A percentile compares a stretch with the other conserved stretches of the same genome.
Conservation (phyloP, 2,329 filamentous ascomycete species). For the Aspergillus versicolor region DNA sequence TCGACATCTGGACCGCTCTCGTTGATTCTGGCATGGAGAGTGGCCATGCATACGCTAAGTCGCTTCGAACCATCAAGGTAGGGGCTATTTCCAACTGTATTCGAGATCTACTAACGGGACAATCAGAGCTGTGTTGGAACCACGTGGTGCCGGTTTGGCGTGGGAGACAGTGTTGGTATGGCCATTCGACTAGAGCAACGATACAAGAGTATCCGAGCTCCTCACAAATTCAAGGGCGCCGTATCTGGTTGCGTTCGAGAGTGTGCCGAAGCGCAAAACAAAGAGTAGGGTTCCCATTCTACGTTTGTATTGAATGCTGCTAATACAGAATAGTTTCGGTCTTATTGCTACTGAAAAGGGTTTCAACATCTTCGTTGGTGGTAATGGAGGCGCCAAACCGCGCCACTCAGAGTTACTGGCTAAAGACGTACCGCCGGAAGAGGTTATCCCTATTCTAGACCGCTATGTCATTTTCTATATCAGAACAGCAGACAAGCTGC, state of each 20-base stretch:
- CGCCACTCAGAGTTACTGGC: constrained; percentile 78
- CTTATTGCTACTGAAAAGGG: constrained; percentile 90
- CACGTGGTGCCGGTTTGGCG: constrained; percentile 86
- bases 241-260: constrained; percentile 90
- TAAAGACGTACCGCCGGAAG: constrained; percentile 79
- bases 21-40: constrained; percentile 85
- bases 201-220: constrained; percentile 85
- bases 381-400: constrained; percentile 85
- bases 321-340: constrained; percentile 62
- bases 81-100: neutral
- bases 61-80: constrained; percentile 77
- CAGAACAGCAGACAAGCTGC: constrained; percentile 84
- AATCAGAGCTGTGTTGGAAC: constrained; percentile 77
- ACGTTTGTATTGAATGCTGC: neutral
- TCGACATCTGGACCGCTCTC: constrained; percentile 76
- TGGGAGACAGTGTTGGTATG: constrained; percentile 89
- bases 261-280: constrained; percentile 88
- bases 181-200: constrained; percentile 83
- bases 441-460: constrained; percentile 80
- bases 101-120: constrained; percentile 3
- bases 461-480: constrained; percentile 93
- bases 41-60: constrained; percentile 88
- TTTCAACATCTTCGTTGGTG: constrained; percentile 88
- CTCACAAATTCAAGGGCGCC: constrained; percentile 89
- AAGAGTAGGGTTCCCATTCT: constrained; percentile 58